Percentiles rank a stretch among this genome's conserved stretches.
phyloP scores from a whole-genome alignment of 768 basidiomycete genomes.

The Chalciporus pseudorubinellus region DNA sequence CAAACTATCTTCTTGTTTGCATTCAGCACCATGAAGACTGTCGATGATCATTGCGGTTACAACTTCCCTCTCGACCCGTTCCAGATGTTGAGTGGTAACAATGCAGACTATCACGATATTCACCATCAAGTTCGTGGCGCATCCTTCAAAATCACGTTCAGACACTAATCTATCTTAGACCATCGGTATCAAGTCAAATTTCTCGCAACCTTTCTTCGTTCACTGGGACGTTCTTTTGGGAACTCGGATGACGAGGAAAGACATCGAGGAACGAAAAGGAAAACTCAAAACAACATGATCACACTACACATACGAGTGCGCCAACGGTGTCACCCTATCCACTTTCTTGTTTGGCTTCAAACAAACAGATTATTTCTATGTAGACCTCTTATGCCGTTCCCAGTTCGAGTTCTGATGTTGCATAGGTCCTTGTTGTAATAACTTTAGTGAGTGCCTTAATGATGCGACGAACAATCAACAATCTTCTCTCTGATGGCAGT shows the following conservation, averaged over 20 bases:
- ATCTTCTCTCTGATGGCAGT: slow-evolving; percentile 36
- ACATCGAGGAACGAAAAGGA: slow-evolving; percentile 53
- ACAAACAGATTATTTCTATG: not conserved
- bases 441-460: slow-evolving; percentile 15
- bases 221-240: slow-evolving; percentile 90
- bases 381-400: not conserved
- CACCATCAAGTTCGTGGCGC: slow-evolving; percentile 76
- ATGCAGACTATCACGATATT: slow-evolving; percentile 97
- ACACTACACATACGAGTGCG: not conserved
- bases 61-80: slow-evolving; percentile 87
- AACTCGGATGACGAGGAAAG: slow-evolving; percentile 75
- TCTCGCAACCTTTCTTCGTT: slow-evolving; percentile 92
- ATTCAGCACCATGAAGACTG: slow-evolving; percentile 86
- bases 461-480: not conserved
- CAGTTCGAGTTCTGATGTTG: not conserved
- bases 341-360: not conserved
- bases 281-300: slow-evolving; percentile 29
- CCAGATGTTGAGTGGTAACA: slow-evolving; percentile 82
- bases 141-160: not conserved
- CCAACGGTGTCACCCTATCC: not conserved
- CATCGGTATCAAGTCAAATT: slow-evolving; percentile 93
- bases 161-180: slow-evolving; percentile 5
- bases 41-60: slow-evolving; percentile 96
- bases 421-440: slow-evolving; percentile 23
- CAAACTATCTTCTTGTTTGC: slow-evolving; percentile 84